Percentiles rank a stretch among this genome's conserved stretches.
phyloP scores from a whole-genome alignment of 805 yeast species.

The Ogataea trehalophila region DNA sequence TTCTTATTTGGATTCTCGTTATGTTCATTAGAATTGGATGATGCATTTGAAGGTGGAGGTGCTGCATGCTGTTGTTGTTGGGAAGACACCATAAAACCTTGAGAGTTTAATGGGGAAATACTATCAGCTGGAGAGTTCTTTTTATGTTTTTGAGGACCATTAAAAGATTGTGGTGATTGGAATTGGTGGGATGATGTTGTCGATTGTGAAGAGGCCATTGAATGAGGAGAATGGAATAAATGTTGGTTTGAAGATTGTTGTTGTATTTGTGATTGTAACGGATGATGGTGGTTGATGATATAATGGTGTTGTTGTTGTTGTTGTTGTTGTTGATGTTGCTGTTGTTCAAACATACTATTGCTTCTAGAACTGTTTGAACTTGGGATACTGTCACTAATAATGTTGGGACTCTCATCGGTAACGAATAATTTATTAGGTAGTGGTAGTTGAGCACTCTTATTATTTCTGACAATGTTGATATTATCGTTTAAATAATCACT shows the following conservation, averaged over 20 bases:
- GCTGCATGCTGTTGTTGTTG: background rate
- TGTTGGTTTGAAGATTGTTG: background rate
- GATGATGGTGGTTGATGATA: slow-evolving; percentile 3
- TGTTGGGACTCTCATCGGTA: slow-evolving; percentile 7
- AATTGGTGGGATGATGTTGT: slow-evolving; percentile 9
- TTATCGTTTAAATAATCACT: slow-evolving; percentile 40
- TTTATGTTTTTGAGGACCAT: slow-evolving; percentile 11
- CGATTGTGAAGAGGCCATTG: slow-evolving; percentile 14
- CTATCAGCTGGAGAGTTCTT: slow-evolving; percentile 10
- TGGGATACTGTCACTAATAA: slow-evolving; percentile 7
- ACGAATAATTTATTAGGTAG: slow-evolving; percentile 12
- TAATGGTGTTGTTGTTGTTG: background rate
- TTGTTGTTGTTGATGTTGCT: slow-evolving; percentile 8
- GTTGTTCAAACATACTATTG: slow-evolving; percentile 10
- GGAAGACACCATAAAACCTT: background rate
- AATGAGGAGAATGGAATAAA: slow-evolving; percentile 17
- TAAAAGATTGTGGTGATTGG: slow-evolving; percentile 12
- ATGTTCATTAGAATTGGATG: background rate
- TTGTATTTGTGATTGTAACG: background rate
- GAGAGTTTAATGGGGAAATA: slow-evolving; percentile 12
- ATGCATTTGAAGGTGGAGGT: background rate
- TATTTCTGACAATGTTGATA: slow-evolving; percentile 47
- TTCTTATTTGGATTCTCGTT: background rate
- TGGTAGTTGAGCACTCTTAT: slow-evolving; percentile 49
- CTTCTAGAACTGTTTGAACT: slow-evolving; percentile 11